Base-by-base conservation (phyloP, 2,329 filamentous ascomycete species). In the Fusarium pseudoanthophilum region DNA sequence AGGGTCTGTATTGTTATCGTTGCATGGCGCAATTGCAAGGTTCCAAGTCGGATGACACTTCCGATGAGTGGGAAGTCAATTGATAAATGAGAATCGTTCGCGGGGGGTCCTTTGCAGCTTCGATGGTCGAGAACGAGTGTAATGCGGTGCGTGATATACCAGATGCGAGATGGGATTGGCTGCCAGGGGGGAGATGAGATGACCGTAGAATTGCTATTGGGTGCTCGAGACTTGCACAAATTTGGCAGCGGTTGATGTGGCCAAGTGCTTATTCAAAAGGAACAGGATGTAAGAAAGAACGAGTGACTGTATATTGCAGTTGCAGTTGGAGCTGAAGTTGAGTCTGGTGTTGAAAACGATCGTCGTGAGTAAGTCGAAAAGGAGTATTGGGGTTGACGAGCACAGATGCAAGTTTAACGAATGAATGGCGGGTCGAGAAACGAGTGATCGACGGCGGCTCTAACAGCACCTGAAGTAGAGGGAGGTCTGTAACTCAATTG, bases 371-470 rank as follows among this genome's bases (percentile, higher is more conserved):
- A 34, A 18, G 28, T 40, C n/a, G 39, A 42, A 53, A 69, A 64
- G 40, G 71, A 72, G 49, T 55, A 49, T 62, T 52, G 26, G 46
- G 26, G 61, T 64, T 39, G 43, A 36, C 18, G 18, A 37, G 49
- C 32, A 53, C 24, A 21, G 34, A 53, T 21, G 10, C 20, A 37
- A 39, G 34, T 36, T 39, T 55, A 55, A 55, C 42, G 28, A 73
- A 71, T 58, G 60, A 69, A 56, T 36, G 64, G 49, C 69, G 66
- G 66, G 60, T 66, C 73, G 52, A 58, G 73, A 62, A 75, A 68
- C 67, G 56, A 77, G 70, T 69, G 76, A 78, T 77, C 72, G 76
- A 63, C 75, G 60, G 66, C 69, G 69, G 71, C 66, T 75, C 72
- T 72, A 65, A 36, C 45, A 39, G 40, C 39, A 67, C 64, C 49